Conservation (phyloP, 1,284 basidiomycete genomes). For the Caloboletus firmus region DNA sequence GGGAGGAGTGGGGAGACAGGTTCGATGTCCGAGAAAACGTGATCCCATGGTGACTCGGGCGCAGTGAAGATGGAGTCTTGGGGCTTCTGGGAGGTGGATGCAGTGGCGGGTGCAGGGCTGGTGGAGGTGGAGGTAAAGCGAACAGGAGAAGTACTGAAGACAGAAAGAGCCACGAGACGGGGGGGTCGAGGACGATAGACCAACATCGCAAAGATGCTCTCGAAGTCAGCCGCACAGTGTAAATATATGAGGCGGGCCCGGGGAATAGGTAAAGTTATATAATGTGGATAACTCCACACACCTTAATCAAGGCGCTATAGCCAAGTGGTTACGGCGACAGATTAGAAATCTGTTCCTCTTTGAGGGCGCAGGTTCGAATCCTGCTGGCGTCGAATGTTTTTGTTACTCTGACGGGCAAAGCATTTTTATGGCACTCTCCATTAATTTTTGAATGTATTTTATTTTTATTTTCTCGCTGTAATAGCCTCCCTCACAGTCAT, state of each 20-base stretch:
- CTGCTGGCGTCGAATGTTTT: constrained; percentile 35
- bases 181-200: constrained; percentile 11
- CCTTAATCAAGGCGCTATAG: constrained; percentile 44
- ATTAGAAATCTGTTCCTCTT: constrained; percentile 39
- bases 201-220: constrained; percentile 17
- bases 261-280: background rate
- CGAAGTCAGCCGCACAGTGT: too few species aligned
- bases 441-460: too few species aligned
- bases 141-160: background rate
- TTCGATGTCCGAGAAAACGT: constrained; percentile 50
- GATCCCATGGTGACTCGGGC: constrained; percentile 52
- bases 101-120: background rate
- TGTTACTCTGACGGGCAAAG: background rate
- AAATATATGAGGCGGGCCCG: too few species aligned
- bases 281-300: constrained; percentile 28
- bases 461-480: too few species aligned
- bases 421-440: too few species aligned
- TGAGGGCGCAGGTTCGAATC: constrained; percentile 42
- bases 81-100: constrained; percentile 1
- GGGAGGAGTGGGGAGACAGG: constrained; percentile 27
- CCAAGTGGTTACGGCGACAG: constrained; percentile 60
- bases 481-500: too few species aligned
- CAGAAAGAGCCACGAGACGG: constrained; percentile 4
- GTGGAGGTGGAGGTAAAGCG: background rate
- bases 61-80: constrained; percentile 40